Percentiles rank a stretch among this genome's conserved stretches.
Conservation (phyloP, 2,329 filamentous ascomycete genomes). For the Fusarium sp. region DNA sequence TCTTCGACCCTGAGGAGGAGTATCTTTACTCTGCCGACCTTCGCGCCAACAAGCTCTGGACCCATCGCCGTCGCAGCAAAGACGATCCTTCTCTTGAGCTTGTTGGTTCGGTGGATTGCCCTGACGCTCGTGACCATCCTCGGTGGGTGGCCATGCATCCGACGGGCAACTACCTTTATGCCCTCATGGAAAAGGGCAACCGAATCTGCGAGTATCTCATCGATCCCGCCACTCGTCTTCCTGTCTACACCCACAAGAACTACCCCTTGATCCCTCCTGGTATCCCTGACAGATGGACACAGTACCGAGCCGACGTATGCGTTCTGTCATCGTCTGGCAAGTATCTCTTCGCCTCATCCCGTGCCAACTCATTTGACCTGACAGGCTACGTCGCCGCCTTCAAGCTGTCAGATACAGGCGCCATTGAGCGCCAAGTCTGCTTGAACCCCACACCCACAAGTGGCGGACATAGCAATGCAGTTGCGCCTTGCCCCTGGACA, state of each 20-base stretch:
- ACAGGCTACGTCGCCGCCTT: constrained; percentile 89
- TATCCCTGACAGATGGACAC: constrained; percentile 65
- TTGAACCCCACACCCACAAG: constrained; percentile 88
- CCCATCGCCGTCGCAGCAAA: constrained; percentile 75
- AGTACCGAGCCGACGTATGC: constrained; percentile 90
- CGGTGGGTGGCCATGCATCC: constrained; percentile 90
- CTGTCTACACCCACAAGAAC: constrained; percentile 80
- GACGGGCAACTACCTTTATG: constrained; percentile 83
- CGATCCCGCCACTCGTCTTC: constrained; percentile 78
- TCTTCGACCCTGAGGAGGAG: constrained; percentile 79
- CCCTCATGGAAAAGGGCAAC: constrained; percentile 91
- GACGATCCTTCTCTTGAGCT: constrained; percentile 65
- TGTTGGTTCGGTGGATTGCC: constrained; percentile 79
- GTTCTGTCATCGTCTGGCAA: constrained; percentile 75
- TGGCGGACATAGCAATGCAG: constrained; percentile 89
- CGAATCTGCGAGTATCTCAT: constrained; percentile 84
- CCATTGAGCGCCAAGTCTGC: constrained; percentile 82
- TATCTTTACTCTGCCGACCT: constrained; percentile 86
- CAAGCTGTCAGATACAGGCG: constrained; percentile 74
- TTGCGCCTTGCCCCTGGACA: constrained; percentile 84
- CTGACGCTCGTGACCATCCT: constrained; percentile 79
- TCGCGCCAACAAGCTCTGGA: constrained; percentile 85
- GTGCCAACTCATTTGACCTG: constrained; percentile 79
- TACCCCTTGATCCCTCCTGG: constrained; percentile 86
- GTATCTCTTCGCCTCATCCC: constrained; percentile 88